Conservation (phyloP, 1,284 basidiomycete species). For the Veloboletus limbatus region DNA sequence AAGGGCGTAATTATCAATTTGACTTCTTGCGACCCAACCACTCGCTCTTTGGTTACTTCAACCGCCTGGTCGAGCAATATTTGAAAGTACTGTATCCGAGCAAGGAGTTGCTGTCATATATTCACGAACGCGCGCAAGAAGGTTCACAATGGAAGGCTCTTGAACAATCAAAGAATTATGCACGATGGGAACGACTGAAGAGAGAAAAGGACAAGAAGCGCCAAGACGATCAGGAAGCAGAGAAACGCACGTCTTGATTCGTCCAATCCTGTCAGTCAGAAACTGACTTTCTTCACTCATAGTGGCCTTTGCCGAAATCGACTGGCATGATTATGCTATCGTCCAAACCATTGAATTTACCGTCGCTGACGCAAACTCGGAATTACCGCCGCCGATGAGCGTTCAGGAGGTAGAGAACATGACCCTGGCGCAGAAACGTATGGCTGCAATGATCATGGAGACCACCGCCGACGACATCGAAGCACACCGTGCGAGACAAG, state of each 20-base stretch:
- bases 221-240: slow-evolving; percentile 87
- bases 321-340: slow-evolving; percentile 99
- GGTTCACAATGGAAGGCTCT: slow-evolving; percentile 75
- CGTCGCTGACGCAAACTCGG: slow-evolving; percentile 84
- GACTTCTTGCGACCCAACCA: slow-evolving; percentile 96
- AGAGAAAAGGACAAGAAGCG: slow-evolving; percentile 83
- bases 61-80: slow-evolving; percentile 96
- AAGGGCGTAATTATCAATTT: slow-evolving; percentile 96
- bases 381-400: slow-evolving; percentile 93
- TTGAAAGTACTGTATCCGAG: slow-evolving; percentile 86
- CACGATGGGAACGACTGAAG: slow-evolving; percentile 86
- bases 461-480: slow-evolving; percentile 83
- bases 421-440: slow-evolving; percentile 95
- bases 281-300: slow-evolving; percentile 14
- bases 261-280: slow-evolving; percentile 6
- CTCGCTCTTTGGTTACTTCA: slow-evolving; percentile 96
- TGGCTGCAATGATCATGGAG: slow-evolving; percentile 99
- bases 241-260: slow-evolving; percentile 56
- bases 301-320: slow-evolving; percentile 95
- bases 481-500: slow-evolving; percentile 73
- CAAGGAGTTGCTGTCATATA: slow-evolving; percentile 67
- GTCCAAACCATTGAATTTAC: slow-evolving; percentile 99
- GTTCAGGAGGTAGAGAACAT: slow-evolving; percentile 94
- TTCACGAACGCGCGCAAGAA: slow-evolving; percentile 62
- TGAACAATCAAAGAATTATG: slow-evolving; percentile 74